These are phyloP conservation scores for Russula sp. DNA, from an alignment of 768 basidiomycete species.

Conservation along the genomic window DNA sequence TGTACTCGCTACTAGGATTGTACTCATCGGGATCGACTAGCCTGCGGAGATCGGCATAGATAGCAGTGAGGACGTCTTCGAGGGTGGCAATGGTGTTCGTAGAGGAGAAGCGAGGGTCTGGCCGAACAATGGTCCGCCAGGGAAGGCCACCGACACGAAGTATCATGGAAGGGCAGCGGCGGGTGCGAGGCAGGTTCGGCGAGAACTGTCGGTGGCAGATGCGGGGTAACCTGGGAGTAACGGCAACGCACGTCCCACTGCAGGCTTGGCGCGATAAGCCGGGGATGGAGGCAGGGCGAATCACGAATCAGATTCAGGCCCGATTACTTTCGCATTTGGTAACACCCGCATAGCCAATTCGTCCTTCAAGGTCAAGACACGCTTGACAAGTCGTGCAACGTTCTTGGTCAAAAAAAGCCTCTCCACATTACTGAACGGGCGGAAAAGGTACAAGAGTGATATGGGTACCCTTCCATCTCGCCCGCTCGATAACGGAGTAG, in stretches of 20 bases:
- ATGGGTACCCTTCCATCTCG: neutral
- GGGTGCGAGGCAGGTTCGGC: neutral
- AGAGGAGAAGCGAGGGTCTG: neutral
- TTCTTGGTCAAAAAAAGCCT: neutral
- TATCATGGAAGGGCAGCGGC: neutral
- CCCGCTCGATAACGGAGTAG: no score
- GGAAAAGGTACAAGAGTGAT: neutral
- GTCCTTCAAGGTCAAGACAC: neutral
- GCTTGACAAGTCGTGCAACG: neutral
- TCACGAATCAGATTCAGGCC: no score
- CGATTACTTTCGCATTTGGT: neutral
- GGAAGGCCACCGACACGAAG: slow-evolving; percentile 7
- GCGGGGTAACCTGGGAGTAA: no score
- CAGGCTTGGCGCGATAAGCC: neutral
- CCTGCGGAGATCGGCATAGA: slow-evolving; percentile 10
- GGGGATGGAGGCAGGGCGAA: no score
- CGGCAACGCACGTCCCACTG: no score
- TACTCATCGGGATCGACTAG: slow-evolving; percentile 1
- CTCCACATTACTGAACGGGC: neutral
- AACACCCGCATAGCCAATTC: neutral
- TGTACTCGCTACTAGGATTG: neutral
- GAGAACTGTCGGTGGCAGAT: no score
- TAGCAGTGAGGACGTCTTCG: neutral
- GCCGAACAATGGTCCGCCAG: neutral
- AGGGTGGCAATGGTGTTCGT: slow-evolving; percentile 2